Evolutionary conservation across 2,329 filamentous ascomycete genomes (phyloP).

Genomic region (Hypoxylon sp.): DNA sequence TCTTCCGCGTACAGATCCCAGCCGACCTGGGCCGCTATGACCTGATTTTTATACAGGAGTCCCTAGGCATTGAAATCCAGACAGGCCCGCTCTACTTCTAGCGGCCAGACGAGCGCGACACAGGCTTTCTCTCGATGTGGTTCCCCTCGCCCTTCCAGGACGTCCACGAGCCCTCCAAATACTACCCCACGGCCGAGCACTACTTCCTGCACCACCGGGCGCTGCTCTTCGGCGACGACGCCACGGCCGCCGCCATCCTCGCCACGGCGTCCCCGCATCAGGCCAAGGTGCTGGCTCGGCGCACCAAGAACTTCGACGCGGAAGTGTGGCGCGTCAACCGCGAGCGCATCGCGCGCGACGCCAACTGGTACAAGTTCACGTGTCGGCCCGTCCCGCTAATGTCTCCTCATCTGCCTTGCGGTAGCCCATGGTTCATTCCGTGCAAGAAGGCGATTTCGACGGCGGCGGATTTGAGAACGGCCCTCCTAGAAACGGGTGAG

Average conservation of each 20-base stretch:
- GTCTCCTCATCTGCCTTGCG: background rate
- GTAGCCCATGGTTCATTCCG: background rate
- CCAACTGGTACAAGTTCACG: background rate
- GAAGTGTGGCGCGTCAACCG: background rate
- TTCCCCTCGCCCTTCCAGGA: background rate
- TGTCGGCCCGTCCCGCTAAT: background rate
- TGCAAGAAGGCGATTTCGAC: background rate
- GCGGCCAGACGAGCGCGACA: background rate
- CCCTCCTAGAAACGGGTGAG: background rate
- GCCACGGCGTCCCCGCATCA: background rate
- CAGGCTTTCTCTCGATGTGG: background rate
- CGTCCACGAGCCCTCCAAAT: background rate
- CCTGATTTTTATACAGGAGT: background rate
- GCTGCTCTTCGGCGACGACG: background rate
- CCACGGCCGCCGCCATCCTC: background rate
- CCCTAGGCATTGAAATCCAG: background rate
- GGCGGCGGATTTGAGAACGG: background rate
- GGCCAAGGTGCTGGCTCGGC: background rate
- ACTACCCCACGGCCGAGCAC: background rate
- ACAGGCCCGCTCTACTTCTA: background rate
- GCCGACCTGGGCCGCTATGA: background rate
- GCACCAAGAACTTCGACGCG: background rate
- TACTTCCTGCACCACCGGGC: background rate
- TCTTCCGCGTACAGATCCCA: background rate
- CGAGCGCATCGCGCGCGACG: background rate